These are phyloP conservation scores for Oropetium thomaeum DNA, from an alignment of 176 grass and related monocot species.

Conservation along the genomic window DNA sequence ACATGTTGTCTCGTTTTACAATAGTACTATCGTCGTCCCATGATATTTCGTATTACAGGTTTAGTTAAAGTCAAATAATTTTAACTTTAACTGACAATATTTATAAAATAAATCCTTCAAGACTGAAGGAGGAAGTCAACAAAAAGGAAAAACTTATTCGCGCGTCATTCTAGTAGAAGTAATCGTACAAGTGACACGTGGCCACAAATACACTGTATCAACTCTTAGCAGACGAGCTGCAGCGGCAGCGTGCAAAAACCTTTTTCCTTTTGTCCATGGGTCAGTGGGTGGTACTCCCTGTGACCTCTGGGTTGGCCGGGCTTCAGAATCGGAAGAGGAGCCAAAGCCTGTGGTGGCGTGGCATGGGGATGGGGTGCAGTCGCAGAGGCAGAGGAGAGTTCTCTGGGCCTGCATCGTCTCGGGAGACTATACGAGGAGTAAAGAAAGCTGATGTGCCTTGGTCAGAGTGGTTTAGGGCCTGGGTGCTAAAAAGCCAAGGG, in stretches of 20 bases:
- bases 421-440: slow-evolving; percentile 34
- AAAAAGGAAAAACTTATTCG: background rate
- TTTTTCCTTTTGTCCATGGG: slow-evolving; percentile 1
- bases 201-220: slow-evolving; percentile 1
- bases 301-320: background rate
- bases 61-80: too few species aligned
- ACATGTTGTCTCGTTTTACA: too few species aligned
- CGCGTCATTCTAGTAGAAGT: background rate
- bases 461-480: slow-evolving; percentile 29
- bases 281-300: background rate
- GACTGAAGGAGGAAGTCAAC: background rate
- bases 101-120: too few species aligned
- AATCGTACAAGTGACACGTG: slow-evolving; percentile 16
- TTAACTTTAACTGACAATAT: too few species aligned
- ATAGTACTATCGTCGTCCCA: too few species aligned
- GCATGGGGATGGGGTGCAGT: too few species aligned
- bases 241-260: slow-evolving; percentile 4
- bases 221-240: background rate
- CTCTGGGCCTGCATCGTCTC: slow-evolving; percentile 16
- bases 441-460: slow-evolving; percentile 30
- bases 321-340: background rate
- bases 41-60: too few species aligned
- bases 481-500: slow-evolving; percentile 7
- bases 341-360: slow-evolving; percentile 20
- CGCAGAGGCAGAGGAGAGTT: background rate